phyloP scores from a whole-genome alignment of 441 rosid genomes.

The Corymbia citriodora region DNA sequence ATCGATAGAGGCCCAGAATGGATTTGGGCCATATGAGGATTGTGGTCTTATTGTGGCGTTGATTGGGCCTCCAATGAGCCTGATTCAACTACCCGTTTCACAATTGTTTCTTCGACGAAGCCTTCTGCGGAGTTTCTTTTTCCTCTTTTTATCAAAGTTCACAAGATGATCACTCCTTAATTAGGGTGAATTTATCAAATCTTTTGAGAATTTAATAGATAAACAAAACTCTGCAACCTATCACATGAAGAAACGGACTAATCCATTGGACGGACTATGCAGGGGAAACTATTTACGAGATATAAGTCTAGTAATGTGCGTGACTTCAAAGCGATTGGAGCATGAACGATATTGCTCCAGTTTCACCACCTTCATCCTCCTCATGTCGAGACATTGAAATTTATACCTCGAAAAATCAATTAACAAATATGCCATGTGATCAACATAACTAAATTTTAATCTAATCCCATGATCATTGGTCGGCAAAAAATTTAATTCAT shows the following conservation, averaged over 20 bases:
- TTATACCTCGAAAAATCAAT: too few relatives aligned
- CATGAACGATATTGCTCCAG: too few relatives aligned
- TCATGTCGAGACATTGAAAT: too few relatives aligned
- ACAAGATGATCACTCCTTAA: neutral
- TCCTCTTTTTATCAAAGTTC: too few relatives aligned
- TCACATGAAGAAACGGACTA: neutral
- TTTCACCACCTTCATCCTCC: too few relatives aligned
- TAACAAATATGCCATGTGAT: too few relatives aligned
- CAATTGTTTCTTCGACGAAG: too few relatives aligned
- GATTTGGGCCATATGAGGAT: neutral
- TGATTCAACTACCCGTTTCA: neutral
- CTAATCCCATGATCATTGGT: neutral
- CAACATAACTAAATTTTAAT: neutral
- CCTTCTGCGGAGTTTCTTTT: too few relatives aligned
- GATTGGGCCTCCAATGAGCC: constrained; percentile 50
- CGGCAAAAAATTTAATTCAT: neutral
- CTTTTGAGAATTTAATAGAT: neutral
- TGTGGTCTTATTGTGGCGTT: constrained; percentile 29
- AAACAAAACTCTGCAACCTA: neutral
- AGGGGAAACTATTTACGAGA: neutral
- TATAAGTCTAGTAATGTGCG: too few relatives aligned
- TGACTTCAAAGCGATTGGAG: too few relatives aligned
- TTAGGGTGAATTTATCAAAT: neutral
- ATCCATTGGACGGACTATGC: neutral
- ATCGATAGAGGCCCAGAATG: neutral